Evolutionary conservation across 371 early-diverging fungal genomes (phyloP), one percentile per base, ranked within the genome.

Genomic region (Choanephora cucurbitarum): DNA sequence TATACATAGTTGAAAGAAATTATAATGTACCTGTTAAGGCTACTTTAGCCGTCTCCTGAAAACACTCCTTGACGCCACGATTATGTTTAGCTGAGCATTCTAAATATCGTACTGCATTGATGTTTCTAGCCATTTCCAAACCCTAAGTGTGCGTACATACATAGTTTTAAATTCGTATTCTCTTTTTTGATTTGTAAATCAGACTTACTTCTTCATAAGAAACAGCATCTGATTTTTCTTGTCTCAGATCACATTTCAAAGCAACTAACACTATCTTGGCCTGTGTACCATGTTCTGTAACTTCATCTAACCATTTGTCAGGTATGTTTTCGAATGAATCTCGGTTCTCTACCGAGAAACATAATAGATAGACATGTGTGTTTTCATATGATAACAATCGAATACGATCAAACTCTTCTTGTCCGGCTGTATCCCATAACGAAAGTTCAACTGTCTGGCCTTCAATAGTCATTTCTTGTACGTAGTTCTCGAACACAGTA

Each of bases 401-500:
- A 24, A 84, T 59, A 8, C 82, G 66, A 58, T 84, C 85, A 70
- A 80, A 83, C 45, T 80, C 84, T 66, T 88, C 88, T 64, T 88
- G 88, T 2, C 88, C 88, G 68, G 92, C 92, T 17, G 97, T 97
- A 77, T 97, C 97, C 91, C 93, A 95, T 24, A 97, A 72, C 13
- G 90, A 90, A 14, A 97, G 67, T 64, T 88, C 89, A 24, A 92
- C 81, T 14, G 81, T 83, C 62, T 90, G 88, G 28, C 88, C 88
- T 64, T 91, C 88, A 0, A 91, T 81, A 61, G 82, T 87, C 8
- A 93, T 83, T 49, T 91, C 89, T 24, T 90, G 88, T 0, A 88
- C 87, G 76, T 91, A 93, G 62, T 91, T 92, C 67, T 94, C 94
- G 70, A 96, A 94, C 24, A 90, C 89, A 7, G 91, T 89, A 15